Evolutionary conservation across 768 basidiomycete genomes (phyloP).

Genomic region (Daedalea quercina): DNA sequence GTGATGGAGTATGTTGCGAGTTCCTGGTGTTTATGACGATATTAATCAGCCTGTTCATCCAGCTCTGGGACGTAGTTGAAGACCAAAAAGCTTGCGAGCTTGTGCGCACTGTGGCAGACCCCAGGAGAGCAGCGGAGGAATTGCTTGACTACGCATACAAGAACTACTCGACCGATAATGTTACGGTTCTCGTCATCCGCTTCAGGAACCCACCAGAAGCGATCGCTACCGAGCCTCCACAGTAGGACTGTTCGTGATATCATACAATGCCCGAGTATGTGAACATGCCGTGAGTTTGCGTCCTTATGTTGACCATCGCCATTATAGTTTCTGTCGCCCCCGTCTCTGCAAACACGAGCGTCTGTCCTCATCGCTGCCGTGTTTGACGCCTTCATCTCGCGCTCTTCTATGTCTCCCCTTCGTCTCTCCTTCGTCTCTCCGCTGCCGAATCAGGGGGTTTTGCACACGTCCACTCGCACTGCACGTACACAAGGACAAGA

Average conservation of each 20-base stretch:
- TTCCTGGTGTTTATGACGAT: background rate
- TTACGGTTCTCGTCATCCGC: conserved; percentile 84
- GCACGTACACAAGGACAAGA: background rate
- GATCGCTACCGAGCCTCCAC: background rate
- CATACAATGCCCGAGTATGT: no score
- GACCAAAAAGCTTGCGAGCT: conserved; percentile 91
- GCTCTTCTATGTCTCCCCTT: no score
- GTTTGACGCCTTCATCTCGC: no score
- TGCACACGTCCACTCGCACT: background rate
- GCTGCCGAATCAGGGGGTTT: background rate
- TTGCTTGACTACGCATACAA: conserved; percentile 80
- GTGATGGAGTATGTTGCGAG: conserved; percentile 81
- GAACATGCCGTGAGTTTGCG: no score
- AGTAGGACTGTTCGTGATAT: no score
- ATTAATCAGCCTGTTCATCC: conserved; percentile 10
- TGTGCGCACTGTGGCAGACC: conserved; percentile 62
- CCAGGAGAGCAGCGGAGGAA: conserved; percentile 73
- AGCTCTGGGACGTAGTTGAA: conserved; percentile 96
- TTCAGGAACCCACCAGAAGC: conserved; percentile 45
- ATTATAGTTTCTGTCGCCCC: no score
- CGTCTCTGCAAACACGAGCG: no score
- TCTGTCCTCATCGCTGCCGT: no score
- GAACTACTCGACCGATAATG: conserved; percentile 91
- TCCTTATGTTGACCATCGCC: no score
- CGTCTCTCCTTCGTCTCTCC: no score